These are phyloP conservation scores for Arxiozyma heterogenica DNA, from an alignment of 1,139 yeast species.

Conservation along the genomic window DNA sequence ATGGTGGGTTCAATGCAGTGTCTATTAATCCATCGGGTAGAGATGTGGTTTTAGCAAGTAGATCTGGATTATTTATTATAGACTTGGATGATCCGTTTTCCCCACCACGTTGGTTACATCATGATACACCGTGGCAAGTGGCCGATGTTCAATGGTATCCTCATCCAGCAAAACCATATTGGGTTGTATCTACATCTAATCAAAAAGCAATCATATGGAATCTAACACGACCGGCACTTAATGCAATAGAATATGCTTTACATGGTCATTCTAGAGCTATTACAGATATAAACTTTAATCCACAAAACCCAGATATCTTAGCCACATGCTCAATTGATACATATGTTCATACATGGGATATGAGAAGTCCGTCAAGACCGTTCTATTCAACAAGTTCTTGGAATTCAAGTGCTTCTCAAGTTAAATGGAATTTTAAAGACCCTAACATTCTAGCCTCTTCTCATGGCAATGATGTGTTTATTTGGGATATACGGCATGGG, in stretches of 20 bases:
- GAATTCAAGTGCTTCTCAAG: constrained; percentile 92
- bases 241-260: constrained; percentile 76
- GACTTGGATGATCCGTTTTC: constrained; percentile 93
- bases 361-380: constrained; percentile 68
- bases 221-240: constrained; percentile 59
- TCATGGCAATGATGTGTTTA: constrained; percentile 67
- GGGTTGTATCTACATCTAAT: constrained; percentile 91
- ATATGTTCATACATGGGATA: constrained; percentile 81
- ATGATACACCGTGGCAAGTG: constrained; percentile 93
- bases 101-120: constrained; percentile 89
- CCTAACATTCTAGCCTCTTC: constrained; percentile 73
- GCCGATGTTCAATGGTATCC: constrained; percentile 99
- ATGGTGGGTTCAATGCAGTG: constrained; percentile 90
- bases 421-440: constrained; percentile 80
- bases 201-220: constrained; percentile 96
- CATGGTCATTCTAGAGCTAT: constrained; percentile 91
- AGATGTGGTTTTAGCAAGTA: constrained; percentile 80
- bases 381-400: constrained; percentile 79
- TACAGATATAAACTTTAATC: constrained; percentile 90
- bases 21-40: constrained; percentile 87
- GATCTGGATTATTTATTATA: constrained; percentile 79
- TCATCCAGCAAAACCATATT: constrained; percentile 67
- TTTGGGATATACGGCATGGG: constrained; percentile 87
- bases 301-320: constrained; percentile 73
- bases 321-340: constrained; percentile 94